Base-by-base conservation (phyloP, 2,329 filamentous ascomycete genomes). In the Rhytidhysteron rufulum region DNA sequence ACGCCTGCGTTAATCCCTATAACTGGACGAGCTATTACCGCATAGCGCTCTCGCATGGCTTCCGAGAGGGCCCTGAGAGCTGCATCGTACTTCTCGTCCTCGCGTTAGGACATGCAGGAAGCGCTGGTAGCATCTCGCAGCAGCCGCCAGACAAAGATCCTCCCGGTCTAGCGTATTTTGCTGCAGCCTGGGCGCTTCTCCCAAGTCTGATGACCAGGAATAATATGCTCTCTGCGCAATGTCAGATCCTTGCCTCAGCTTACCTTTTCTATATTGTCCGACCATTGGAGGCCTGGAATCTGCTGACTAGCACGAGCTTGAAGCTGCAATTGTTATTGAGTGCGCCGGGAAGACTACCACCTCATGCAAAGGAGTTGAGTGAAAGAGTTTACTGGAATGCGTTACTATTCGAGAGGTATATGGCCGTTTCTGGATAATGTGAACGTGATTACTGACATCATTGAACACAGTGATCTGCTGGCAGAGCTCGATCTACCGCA, bases 361-460 rank as follows among this genome's bases (percentile, higher is more conserved):
- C 79, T 4, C 79, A 82, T 22, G 82, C 87, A 58, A 77, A 81
- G 53, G 86, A 90, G 58, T 65, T 91, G 21, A 80, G 81, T 34
- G 85, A 88, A 63, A 75, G 87, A 35, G 83, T 91, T 11, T 93
- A 88, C 67, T 93, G 87, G 87, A 91, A 93, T 52, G 76, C 86
- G 3, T 70, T 90, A 2, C 77, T 91, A 37, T 88, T 88, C 43
- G 86, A 91, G 63, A 89, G 68, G 56, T 60, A 37, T 42, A 49
- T 40, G 20, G 20, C 39, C 27, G 7, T 11, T 15, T 4, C 17
- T 21, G 10, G 25, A 31, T 10, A 2, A 5, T n/a, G 9, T 11
- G 13, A 8, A n/a, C 5, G 22, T 7, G 11, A 29, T 40, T 21
- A 30, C 21, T 21, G 9, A 41, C 34, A 44, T 8, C 37, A 16